Evolutionary conservation across 805 yeast genomes (phyloP).

Genomic region (Wickerhamiella alocasiicola): DNA sequence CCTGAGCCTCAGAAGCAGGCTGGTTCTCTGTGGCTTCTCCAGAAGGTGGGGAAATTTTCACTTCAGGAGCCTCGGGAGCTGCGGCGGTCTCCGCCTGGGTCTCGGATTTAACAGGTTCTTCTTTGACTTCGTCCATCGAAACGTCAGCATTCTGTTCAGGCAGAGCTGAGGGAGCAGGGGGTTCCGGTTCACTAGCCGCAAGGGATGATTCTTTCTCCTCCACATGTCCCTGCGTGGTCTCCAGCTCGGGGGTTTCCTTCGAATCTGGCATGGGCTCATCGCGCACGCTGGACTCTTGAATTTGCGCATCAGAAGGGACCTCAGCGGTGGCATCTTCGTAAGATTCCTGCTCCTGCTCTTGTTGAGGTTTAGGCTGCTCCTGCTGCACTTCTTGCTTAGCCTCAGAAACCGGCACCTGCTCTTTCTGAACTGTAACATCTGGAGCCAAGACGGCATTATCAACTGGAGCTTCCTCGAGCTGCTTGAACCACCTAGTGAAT

Average conservation of each 20-base stretch:
- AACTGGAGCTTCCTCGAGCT: not conserved
- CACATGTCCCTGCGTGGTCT: too few species aligned
- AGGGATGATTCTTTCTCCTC: too few species aligned
- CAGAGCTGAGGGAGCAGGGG: too few species aligned
- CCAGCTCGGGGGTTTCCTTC: too few species aligned
- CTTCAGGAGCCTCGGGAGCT: not conserved
- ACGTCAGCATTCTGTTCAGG: too few species aligned
- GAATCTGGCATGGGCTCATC: conserved; percentile 7
- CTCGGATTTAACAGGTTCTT: not conserved
- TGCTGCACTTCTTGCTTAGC: not conserved
- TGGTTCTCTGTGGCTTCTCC: too few species aligned
- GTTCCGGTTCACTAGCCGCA: too few species aligned
- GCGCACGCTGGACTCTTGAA: conserved; percentile 4
- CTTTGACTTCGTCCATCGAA: not conserved
- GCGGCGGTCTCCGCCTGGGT: not conserved
- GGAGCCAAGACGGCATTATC: too few species aligned
- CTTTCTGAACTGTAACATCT: not conserved
- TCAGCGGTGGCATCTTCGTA: not conserved
- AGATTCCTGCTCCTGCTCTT: not conserved
- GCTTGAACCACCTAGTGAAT: conserved; percentile 1
- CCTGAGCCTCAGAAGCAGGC: too few species aligned
- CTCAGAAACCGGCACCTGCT: not conserved
- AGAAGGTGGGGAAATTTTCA: too few species aligned
- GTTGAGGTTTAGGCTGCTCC: not conserved
- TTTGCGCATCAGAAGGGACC: too few species aligned